Percentiles rank a stretch among this genome's conserved stretches.
Conservation (phyloP, 2,329 filamentous ascomycete species). For the Curvularia lunata region DNA sequence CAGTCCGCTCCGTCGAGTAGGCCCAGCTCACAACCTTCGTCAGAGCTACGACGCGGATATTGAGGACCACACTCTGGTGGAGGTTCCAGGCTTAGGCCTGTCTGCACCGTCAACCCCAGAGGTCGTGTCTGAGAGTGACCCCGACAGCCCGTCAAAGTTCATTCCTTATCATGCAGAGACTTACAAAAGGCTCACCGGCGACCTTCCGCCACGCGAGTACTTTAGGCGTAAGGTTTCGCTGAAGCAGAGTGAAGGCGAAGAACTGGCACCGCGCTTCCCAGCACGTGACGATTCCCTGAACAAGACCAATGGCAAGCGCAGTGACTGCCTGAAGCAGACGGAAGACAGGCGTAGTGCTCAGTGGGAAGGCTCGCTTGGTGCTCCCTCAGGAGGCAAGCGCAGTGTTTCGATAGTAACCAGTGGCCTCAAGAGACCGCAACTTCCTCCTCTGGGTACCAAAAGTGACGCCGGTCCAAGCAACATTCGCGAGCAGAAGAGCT, state of each 20-base stretch:
- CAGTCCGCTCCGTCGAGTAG: conserved; percentile 29
- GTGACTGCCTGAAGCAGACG: neutral
- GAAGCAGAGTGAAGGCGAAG: conserved; percentile 10
- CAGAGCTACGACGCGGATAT: conserved; percentile 18
- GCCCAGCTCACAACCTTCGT: conserved; percentile 22
- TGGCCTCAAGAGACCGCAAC: conserved; percentile 8
- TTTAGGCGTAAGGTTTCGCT: too few species aligned
- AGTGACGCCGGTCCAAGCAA: conserved; percentile 24
- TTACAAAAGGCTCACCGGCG: conserved; percentile 29
- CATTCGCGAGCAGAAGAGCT: conserved; percentile 8
- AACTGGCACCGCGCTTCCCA: conserved; percentile 26
- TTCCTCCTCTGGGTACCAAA: conserved; percentile 19
- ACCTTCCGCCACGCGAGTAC: too few species aligned
- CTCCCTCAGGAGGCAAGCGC: neutral
- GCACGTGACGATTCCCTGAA: conserved; percentile 14
- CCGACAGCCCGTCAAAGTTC: conserved; percentile 34
- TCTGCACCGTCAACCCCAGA: conserved; percentile 19
- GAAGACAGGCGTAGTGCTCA: neutral
- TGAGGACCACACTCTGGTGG: conserved; percentile 16
- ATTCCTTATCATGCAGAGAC: conserved; percentile 35
- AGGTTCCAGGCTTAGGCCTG: conserved; percentile 25
- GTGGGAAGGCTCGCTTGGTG: too few species aligned
- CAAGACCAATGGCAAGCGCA: conserved; percentile 13
- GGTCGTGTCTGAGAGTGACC: conserved; percentile 17
- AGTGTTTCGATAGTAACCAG: conserved; percentile 18